Percentiles rank a stretch among this genome's conserved stretches.
phyloP scores from a whole-genome alignment of 371 early-diverging fungal genomes.

The Furculomyces boomerangus region DNA sequence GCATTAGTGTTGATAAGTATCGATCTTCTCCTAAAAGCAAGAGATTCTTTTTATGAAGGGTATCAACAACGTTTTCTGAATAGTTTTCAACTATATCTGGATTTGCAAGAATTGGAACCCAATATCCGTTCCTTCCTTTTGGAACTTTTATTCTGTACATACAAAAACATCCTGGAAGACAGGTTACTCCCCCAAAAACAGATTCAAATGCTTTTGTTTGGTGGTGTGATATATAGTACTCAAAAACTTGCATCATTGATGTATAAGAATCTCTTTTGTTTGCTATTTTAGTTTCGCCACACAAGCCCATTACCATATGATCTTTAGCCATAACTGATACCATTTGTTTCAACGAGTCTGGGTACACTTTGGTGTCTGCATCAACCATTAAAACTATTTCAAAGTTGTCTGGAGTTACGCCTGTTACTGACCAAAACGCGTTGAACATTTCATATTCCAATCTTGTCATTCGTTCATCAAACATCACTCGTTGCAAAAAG shows the following conservation, averaged over 20 bases:
- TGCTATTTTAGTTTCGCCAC: constrained; percentile 77
- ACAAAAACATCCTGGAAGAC: constrained; percentile 90
- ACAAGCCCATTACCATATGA: constrained; percentile 73
- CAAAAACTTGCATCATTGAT: constrained; percentile 96
- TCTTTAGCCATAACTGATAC: constrained; percentile 78
- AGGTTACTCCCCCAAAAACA: constrained; percentile 91
- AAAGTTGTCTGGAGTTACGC: constrained; percentile 63
- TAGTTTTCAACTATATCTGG: constrained; percentile 85
- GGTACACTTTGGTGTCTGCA: constrained; percentile 79
- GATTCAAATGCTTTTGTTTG: constrained; percentile 96
- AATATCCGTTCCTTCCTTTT: constrained; percentile 57
- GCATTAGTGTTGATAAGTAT: constrained; percentile 91
- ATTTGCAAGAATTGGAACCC: constrained; percentile 80
- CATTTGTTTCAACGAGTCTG: constrained; percentile 71
- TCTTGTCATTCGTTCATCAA: constrained; percentile 69
- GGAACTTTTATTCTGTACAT: constrained; percentile 76
- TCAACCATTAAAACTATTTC: constrained; percentile 94
- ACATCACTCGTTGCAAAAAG: constrained; percentile 93
- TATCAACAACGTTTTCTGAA: constrained; percentile 85
- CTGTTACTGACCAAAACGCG: constrained; percentile 77
- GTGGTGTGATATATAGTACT: constrained; percentile 97
- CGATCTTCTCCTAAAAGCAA: constrained; percentile 68
- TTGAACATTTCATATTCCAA: constrained; percentile 81
- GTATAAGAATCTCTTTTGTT: constrained; percentile 80
- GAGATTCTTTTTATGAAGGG: constrained; percentile 90